Evolutionary conservation across 2,329 filamentous ascomycete species (phyloP), one percentile per base, ranked within the genome.

Genomic region (Penicillium sclerotigenum): DNA sequence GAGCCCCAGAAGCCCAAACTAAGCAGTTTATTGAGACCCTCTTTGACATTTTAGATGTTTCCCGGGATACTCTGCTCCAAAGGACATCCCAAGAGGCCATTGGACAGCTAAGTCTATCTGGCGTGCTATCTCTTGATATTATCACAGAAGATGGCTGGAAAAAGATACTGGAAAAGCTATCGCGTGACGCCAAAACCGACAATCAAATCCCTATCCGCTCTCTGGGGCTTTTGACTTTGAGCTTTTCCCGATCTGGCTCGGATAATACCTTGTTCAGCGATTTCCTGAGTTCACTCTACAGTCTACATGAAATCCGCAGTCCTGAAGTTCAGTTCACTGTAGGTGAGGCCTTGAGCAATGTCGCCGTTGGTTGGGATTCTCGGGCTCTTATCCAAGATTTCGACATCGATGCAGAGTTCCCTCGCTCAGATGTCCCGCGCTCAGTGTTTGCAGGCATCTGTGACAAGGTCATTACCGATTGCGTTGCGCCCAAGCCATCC

Each of bases 301-400:
- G 81, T 10, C 79, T 97, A 3, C 88, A 95, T 65, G 91, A 96
- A 68, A 84, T 94, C 41, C 90, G 90, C 63, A 88, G 91, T 64
- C 84, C 89, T 0, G 93, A 97, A 71, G 83, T 92, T 1, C 93
- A 97, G 59, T 97, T 99, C 69, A 85, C 91, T 0, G 86, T 96
- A 28, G 94, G 94, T 14, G 92, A 96, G 70, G 91, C 94, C 13
- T 82, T 97, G 51, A 88, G 89, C 45, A 89, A 89, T 45, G 83
- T 88, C 7, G 83, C 90, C 36, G 85, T 83, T 36, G 87, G 92
- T 37, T 97, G 93, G 92, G 83, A 89, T 33, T 95, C 93, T 0
- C 87, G 89, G 59, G 87, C 88, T 22, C 80, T 97, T 16, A 83
- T 87, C 54, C 81, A 92, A 1, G 84, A 86, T 43, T 78, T 93